Evolutionary conservation across 352 stramenopile genomes (phyloP).

Genomic region (Plasmopara muralis): DNA sequence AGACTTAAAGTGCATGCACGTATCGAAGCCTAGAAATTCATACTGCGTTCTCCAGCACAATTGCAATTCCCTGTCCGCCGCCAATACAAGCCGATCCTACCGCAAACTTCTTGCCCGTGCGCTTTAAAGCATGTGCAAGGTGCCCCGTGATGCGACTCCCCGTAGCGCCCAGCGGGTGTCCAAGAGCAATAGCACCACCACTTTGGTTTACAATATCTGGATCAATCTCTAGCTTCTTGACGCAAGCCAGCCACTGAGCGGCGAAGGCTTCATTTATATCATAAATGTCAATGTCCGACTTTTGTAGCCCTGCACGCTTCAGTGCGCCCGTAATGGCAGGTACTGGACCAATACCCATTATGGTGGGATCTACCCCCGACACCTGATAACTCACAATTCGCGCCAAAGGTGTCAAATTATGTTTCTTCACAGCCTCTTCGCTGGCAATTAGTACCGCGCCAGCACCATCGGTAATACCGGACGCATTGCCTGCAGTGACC

Average conservation of each 20-base stretch:
- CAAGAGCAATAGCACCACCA: constrained; percentile 94
- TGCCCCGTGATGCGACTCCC: constrained; percentile 90
- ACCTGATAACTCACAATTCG: constrained; percentile 90
- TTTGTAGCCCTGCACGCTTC: constrained; percentile 74
- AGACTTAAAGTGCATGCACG: no score
- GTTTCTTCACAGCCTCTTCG: constrained; percentile 88
- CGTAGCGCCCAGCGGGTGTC: constrained; percentile 94
- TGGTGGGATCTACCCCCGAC: constrained; percentile 91
- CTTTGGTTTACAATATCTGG: constrained; percentile 90
- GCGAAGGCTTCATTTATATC: constrained; percentile 99
- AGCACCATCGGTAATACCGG: constrained; percentile 95
- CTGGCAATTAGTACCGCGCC: constrained; percentile 91
- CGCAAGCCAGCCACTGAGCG: constrained; percentile 93
- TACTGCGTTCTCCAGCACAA: constrained; percentile 91
- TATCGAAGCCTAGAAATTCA: constrained; percentile 17
- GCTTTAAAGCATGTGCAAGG: constrained; percentile 82
- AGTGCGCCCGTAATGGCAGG: constrained; percentile 92
- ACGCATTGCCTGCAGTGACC: constrained; percentile 95
- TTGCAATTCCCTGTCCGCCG: constrained; percentile 96
- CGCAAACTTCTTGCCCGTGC: constrained; percentile 88
- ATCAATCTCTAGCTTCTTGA: constrained; percentile 95
- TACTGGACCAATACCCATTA: constrained; percentile 98
- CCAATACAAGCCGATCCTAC: constrained; percentile 97
- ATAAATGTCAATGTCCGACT: constrained; percentile 94
- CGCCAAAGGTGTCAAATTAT: constrained; percentile 91